Conservation (phyloP, 2,329 filamentous ascomycete species). For the Cytospora chrysosperma region DNA sequence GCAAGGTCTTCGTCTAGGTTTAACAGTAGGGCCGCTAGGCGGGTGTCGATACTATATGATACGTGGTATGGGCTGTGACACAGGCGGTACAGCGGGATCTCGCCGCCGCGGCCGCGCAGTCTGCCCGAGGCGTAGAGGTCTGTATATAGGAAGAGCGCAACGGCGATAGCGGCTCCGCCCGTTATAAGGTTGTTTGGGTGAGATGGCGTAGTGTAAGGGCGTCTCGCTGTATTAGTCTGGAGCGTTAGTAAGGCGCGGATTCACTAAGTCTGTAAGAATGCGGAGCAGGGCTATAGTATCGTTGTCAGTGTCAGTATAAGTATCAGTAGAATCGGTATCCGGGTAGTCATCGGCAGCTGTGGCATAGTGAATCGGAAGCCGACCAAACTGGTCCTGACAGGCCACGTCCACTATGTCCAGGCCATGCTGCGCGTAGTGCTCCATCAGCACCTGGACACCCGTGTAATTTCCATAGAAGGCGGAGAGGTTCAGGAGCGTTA, state of each 20-base stretch:
- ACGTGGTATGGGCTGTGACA: background rate
- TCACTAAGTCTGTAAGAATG: background rate
- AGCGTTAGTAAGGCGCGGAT: background rate
- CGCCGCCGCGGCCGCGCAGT: background rate
- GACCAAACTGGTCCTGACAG: too few species aligned
- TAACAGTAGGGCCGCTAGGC: background rate
- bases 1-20: background rate
- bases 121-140: background rate
- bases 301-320: too few species aligned
- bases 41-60: background rate
- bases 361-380: too few species aligned
- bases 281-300: too few species aligned
- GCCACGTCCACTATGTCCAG: too few species aligned
- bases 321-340: too few species aligned
- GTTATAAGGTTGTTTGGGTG: background rate
- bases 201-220: background rate
- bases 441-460: too few species aligned
- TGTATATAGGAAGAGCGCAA: background rate
- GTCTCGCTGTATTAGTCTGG: background rate
- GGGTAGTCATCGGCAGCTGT: too few species aligned
- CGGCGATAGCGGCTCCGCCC: background rate
- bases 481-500: background rate
- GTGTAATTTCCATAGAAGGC: too few species aligned
- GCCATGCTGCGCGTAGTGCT: too few species aligned
- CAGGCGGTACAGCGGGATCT: background rate